phyloP scores from a whole-genome alignment of 495 filamentous ascomycete species.

The Rusavskia elegans region DNA sequence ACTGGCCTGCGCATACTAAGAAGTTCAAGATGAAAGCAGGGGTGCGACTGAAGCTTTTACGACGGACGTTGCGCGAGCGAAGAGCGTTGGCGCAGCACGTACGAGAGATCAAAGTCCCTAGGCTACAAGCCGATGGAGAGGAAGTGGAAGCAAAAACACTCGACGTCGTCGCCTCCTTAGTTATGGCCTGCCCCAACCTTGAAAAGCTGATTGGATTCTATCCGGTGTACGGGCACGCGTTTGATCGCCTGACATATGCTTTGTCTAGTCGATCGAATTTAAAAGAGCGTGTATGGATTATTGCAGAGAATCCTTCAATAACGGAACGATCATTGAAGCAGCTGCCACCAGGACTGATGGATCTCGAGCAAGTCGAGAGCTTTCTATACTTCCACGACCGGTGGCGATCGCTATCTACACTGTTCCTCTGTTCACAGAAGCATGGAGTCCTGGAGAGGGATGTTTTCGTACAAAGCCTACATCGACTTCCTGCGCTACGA shows the following conservation, averaged over 20 bases:
- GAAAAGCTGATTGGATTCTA: conserved; percentile 59
- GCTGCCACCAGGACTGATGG: conserved; percentile 37
- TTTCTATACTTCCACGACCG: conserved; percentile 55
- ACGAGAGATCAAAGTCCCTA: conserved; percentile 53
- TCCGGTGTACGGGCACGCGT: conserved; percentile 53
- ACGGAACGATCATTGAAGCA: conserved; percentile 27
- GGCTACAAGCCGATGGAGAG: conserved; percentile 17
- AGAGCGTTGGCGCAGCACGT: conserved; percentile 57
- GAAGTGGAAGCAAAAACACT: conserved; percentile 44
- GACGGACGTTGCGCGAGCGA: conserved; percentile 58
- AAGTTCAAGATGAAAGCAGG: conserved; percentile 51
- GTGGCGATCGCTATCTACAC: conserved; percentile 56
- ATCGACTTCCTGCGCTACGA: conserved; percentile 49
- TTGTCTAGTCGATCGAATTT: conserved; percentile 58
- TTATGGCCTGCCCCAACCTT: conserved; percentile 78
- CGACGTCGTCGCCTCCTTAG: conserved; percentile 58
- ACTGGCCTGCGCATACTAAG: conserved; percentile 45
- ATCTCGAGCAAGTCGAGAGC: conserved; percentile 42
- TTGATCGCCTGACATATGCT: conserved; percentile 61
- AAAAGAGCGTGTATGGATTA: conserved; percentile 67
- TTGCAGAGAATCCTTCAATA: conserved; percentile 34
- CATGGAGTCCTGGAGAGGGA: conserved; percentile 48
- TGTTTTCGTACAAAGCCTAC: conserved; percentile 48
- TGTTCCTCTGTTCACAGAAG: conserved; percentile 52
- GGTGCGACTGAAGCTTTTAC: conserved; percentile 54